Base-by-base conservation (phyloP, 2,329 filamentous ascomycete species). In the Verticillium zaregamsianum region DNA sequence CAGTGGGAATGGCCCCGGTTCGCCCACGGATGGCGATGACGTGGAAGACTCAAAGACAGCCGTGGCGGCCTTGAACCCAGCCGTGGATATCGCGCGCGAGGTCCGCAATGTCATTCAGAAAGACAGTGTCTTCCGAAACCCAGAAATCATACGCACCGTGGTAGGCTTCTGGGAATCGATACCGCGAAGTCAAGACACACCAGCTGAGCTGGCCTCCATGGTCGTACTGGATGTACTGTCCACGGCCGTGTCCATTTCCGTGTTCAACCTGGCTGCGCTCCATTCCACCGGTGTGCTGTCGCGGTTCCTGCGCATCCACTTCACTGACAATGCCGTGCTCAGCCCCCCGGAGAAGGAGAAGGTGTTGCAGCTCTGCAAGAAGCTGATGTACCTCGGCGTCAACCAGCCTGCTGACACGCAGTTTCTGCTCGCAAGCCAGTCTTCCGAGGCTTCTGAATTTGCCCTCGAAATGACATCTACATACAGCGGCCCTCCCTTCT, bases 341-440 rank as follows among this genome's bases (percentile, higher is more conserved):
- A 80, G 81, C 15, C 71, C 79, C 28, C 71, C 77, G 3, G 90
- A 93, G 70, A 82, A 79, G 67, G 73, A 79, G 31, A 79, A 87
- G 15, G 83, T 92, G 23, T 79, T 89, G 66, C 80, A 84, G 25
- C 80, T 96, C 31, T 93, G 90, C 69, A 84, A 84, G 66, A 81
- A 82, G 73, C 77, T 96, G 71, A 86, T 92, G 79, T 79, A 86
- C 62, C 81, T 95, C 65, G 94, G 95, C 23, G 85, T 96, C 67
- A 90, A 88, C 69, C 83, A 83, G 63, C 84, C 97, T n/a, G 86
- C 91, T 55, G 93, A 97, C 78, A 91, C 92, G 17, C 89, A 93
- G 69, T 87, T 89, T 64, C 81, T 99, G 33, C 73, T 89, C 40
- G 79, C 82, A 14, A 80, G 78, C 32, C 75, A 82, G 9, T 82